A percentile compares a stretch with the other conserved stretches of the same genome.
Conservation (phyloP, 2,329 filamentous ascomycete species). For the Dactylellina sp. region DNA sequence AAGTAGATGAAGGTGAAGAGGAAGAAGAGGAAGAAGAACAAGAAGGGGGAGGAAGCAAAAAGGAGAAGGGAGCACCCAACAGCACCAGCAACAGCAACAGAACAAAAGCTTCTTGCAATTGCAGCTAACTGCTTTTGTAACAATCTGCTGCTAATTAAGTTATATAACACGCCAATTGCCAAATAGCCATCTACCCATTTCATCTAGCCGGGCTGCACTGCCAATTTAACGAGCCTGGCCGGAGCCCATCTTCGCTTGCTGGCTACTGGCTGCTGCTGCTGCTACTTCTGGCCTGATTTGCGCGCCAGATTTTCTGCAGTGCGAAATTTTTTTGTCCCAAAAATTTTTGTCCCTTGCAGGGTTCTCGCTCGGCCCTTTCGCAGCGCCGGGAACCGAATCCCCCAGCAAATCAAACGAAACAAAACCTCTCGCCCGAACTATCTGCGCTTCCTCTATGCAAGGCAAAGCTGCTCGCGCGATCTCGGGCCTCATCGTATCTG, state of each 20-base stretch:
- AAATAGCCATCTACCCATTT: too few species aligned
- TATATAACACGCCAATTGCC: not conserved
- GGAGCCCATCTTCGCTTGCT: too few species aligned
- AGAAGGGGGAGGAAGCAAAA: constrained; percentile 8
- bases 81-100: constrained; percentile 6
- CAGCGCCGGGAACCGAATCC: constrained; percentile 50
- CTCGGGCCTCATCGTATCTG: constrained; percentile 10
- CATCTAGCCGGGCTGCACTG: too few species aligned
- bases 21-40: constrained; percentile 4
- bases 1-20: not conserved
- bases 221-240: too few species aligned
- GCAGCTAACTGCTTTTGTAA: not conserved
- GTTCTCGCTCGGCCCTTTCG: constrained; percentile 4
- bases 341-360: constrained; percentile 21
- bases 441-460: too few species aligned
- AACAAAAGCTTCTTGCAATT: not conserved
- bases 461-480: too few species aligned
- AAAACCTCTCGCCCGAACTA: constrained; percentile 28
- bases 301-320: not conserved
- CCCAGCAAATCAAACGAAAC: constrained; percentile 5
- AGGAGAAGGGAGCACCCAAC: constrained; percentile 14
- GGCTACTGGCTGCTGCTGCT: too few species aligned
- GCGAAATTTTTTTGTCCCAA: too few species aligned
- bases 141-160: too few species aligned
- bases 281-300: constrained; percentile 25